phyloP scores from a whole-genome alignment of 495 filamentous ascomycete genomes.

The Aspergillus cavernicola region DNA sequence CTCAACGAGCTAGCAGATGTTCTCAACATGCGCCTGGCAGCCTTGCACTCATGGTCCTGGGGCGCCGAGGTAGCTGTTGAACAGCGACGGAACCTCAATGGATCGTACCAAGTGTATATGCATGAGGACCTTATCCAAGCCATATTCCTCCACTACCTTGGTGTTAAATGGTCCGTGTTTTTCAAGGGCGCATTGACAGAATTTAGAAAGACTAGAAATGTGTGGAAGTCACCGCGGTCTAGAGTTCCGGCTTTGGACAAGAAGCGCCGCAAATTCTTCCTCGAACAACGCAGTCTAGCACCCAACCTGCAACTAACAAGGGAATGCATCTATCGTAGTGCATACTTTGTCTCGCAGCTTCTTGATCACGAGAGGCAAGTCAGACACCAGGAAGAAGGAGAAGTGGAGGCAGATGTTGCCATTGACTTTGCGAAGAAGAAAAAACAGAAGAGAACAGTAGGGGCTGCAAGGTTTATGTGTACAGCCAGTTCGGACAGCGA shows the following conservation, averaged over 20 bases:
- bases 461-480: no score
- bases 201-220: not conserved
- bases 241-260: conserved; percentile 9
- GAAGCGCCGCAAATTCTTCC: conserved; percentile 14
- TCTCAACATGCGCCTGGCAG: conserved; percentile 13
- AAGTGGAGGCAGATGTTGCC: conserved; percentile 3
- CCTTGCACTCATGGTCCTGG: conserved; percentile 13
- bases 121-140: conserved; percentile 19
- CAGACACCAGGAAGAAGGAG: conserved; percentile 4
- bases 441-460: not conserved
- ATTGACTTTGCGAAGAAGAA: not conserved
- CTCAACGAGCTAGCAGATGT: conserved; percentile 11
- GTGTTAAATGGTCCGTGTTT: conserved; percentile 11
- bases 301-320: not conserved
- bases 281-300: not conserved
- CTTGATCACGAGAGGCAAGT: not conserved
- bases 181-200: conserved; percentile 3
- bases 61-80: conserved; percentile 8
- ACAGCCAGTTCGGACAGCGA: not conserved
- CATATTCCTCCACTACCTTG: conserved; percentile 14
- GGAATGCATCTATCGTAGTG: conserved; percentile 6
- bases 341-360: conserved; percentile 16
- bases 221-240: conserved; percentile 10
- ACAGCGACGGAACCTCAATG: conserved; percentile 13
- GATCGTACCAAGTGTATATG: conserved; percentile 13